Percentiles rank a stretch among this genome's conserved stretches.
phyloP scores from a whole-genome alignment of 768 basidiomycete genomes.

The Suillus hirtellus region DNA sequence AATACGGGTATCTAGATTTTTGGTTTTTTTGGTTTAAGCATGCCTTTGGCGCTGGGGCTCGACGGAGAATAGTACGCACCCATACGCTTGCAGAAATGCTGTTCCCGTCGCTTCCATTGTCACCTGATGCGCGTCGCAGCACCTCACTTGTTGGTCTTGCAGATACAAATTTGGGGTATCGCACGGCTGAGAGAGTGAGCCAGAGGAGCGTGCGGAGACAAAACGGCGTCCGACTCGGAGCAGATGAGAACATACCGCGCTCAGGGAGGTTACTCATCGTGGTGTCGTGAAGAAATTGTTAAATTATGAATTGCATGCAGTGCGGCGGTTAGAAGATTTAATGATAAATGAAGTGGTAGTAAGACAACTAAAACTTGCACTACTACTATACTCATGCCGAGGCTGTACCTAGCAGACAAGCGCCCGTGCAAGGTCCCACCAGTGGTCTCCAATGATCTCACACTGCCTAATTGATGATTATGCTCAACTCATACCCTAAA shows the following conservation, averaged over 20 bases:
- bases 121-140: neutral
- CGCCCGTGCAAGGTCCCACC: neutral
- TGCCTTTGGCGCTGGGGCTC: neutral
- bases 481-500: neutral
- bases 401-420: constrained; percentile 1
- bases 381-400: neutral
- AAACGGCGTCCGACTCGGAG: too few species aligned
- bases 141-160: constrained; percentile 8
- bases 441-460: neutral
- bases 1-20: constrained; percentile 28
- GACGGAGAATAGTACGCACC: constrained; percentile 21
- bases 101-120: neutral
- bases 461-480: neutral
- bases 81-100: constrained; percentile 21
- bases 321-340: neutral
- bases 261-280: neutral
- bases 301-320: constrained; percentile 6
- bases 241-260: neutral
- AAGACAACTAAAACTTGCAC: neutral
- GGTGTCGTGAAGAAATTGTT: constrained; percentile 12
- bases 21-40: neutral
- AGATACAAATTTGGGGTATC: constrained; percentile 3
- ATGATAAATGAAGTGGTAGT: constrained; percentile 4
- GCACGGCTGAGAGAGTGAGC: neutral
- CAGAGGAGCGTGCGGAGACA: constrained; percentile 1